Evolutionary conservation across 768 basidiomycete genomes (phyloP), one percentile per base, ranked within the genome.

Genomic region (Panaeolus cyanescens): DNA sequence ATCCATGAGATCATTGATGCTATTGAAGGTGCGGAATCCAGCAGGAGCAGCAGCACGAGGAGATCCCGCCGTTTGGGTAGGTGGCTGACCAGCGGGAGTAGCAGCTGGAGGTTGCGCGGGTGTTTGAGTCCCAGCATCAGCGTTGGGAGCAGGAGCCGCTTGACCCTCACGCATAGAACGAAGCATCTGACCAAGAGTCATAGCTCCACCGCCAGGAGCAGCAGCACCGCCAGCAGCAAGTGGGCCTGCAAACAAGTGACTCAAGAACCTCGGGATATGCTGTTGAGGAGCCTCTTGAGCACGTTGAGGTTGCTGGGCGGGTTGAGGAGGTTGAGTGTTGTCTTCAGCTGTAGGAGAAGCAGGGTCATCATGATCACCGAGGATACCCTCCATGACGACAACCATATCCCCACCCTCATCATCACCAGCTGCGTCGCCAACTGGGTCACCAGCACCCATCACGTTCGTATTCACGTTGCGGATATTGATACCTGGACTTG

Each of bases 401-500:
- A 45, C 59, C 30, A 57, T 30, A 22, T 65, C 54, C 32, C 50
- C 60, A 22, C n/a, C 45, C 13, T 57, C 45, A 32, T 60, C 31
- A 5, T 19, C 39, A 50, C 25, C 45, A 33, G 53, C 53, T 2
- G 33, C 54, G 20, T 45, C 60, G 15, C 54, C 63, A n/a, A 12
- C 31, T 20, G 13, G 54, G 6, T 30, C 54, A 19, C 54, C 39
- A 30, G 50, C n/a, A 54, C 25, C 13, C 10, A 25, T 32, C 39
- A 42, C 39, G 4, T 42, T 42, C 39, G 39, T 20, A 42, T 42
- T 42, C 19, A 42, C 7, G 22, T 42, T 42, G 3, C 19, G 39
- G 39, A 42, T 20, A 22, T 42, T 22, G 39, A 42, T 20, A 42
- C 33, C 15, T 9, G 56, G 31, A 39, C 33, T 31, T 22, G 22